Evolutionary conservation across 805 yeast species (phyloP).

Genomic region (Suhomyces sp.): DNA sequence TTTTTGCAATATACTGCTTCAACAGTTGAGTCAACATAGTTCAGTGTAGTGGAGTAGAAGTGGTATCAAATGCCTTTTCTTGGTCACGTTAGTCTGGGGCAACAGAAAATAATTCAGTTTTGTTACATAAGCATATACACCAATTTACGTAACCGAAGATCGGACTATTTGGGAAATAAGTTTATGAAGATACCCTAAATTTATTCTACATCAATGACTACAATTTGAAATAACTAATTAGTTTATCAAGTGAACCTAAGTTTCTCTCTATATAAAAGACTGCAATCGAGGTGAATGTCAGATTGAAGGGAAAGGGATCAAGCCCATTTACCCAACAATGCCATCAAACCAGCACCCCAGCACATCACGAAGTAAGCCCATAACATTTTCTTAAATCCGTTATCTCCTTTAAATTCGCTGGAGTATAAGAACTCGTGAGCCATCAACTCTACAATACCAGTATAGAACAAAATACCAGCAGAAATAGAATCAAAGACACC

Average conservation of each 20-base stretch:
- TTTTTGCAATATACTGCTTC: background rate
- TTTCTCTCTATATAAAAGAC: background rate
- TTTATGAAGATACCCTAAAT: too few species aligned
- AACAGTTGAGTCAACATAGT: background rate
- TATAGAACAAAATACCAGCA: constrained; percentile 34
- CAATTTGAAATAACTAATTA: background rate
- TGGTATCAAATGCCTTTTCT: background rate
- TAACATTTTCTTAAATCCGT: constrained; percentile 50
- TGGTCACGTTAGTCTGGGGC: background rate
- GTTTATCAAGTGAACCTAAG: background rate
- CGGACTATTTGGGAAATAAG: background rate
- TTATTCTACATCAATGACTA: background rate
- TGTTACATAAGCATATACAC: background rate
- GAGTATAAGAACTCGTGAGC: constrained; percentile 39
- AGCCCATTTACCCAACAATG: constrained; percentile 74
- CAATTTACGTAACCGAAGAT: background rate
- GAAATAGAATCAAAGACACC: constrained; percentile 36
- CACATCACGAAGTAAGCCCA: constrained; percentile 53
- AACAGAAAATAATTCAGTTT: background rate
- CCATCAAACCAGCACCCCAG: constrained; percentile 75
- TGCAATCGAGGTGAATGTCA: background rate
- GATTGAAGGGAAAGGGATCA: constrained; percentile 16
- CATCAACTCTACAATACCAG: constrained; percentile 38
- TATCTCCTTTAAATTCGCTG: constrained; percentile 60
- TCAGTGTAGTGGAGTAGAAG: background rate